Base-by-base conservation (phyloP, 768 basidiomycete species). In the Boletus fagicola region DNA sequence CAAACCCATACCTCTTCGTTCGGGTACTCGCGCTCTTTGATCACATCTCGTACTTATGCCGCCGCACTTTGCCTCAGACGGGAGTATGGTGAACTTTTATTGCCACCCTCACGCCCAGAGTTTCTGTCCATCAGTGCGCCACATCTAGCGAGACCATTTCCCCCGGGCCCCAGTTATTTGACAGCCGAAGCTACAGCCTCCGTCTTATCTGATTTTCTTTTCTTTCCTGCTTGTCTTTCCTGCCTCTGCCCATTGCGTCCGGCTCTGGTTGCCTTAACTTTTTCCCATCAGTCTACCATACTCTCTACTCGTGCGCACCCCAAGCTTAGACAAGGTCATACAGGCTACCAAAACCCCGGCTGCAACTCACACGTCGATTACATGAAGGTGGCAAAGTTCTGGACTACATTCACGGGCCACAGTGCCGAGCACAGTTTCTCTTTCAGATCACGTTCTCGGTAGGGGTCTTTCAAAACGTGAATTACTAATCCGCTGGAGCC, bases 11-110 rank as follows among this genome's bases (percentile, higher is more conserved):
- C 12, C 28, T 10, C 43, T 56, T 55, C 15, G 12, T 44, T 43
- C 43, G 39, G 60, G 36, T 51, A 15, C 53, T 38, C 40, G 18
- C 36, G 11, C 11, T 10, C 35, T 40, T 56, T 40, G 44, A 59
- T 22, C 51, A 20, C 8, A 35, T 50, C 22, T 36, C 40, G 38
- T 42, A 20, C 44, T 39, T 12, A n/a, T 57, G 9, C 22, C 45
- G 39, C 49, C 35, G 49, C 12, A 18, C 45, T 28, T 48, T 22
- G 18, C 40, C 46, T 24, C 26, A 20, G 22, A 35, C 24, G 24
- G 61, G 51, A 11, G 22, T 24, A 24, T 20, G 16, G 8, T 5
- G 16, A 18, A 11, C 31, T 49, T 26, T 49, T 8, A 42, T 54
- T 36, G 35, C 52, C 30, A 31, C 26, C 28, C 50, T 30, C 31